A percentile compares a stretch with the other conserved stretches of the same genome.
phyloP scores from a whole-genome alignment of 441 rosid species.

The Corymbia calophylla region DNA sequence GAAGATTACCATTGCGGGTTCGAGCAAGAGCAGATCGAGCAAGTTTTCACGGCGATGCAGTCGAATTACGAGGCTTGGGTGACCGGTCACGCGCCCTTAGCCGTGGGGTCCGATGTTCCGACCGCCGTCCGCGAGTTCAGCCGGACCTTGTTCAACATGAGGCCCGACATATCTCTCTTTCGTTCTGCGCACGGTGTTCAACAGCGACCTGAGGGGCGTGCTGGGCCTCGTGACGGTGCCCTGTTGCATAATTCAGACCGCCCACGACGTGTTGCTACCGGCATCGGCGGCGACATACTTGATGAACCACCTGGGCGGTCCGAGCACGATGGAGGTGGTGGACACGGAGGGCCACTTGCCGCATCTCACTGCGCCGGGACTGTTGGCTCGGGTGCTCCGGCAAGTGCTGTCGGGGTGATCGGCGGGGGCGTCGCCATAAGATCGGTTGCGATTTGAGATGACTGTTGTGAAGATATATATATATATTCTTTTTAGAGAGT shows the following conservation, averaged over 20 bases:
- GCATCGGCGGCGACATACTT: not conserved
- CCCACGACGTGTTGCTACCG: not conserved
- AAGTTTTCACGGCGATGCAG: slow-evolving; percentile 1
- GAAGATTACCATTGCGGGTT: not conserved
- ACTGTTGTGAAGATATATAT: not conserved
- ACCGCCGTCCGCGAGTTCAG: not conserved
- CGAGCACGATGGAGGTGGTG: slow-evolving; percentile 1
- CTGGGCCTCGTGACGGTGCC: slow-evolving; percentile 1
- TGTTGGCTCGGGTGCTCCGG: not conserved
- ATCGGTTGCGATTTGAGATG: not conserved
- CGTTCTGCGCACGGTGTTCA: not conserved
- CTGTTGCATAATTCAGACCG: not conserved
- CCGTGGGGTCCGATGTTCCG: not conserved
- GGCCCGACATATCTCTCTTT: slow-evolving; percentile 3
- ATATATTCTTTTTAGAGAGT: not conserved
- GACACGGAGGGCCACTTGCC: slow-evolving; percentile 2
- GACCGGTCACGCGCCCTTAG: not conserved
- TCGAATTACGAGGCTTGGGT: not conserved
- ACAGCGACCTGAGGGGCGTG: not conserved
- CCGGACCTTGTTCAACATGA: not conserved
- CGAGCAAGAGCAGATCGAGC: not conserved
- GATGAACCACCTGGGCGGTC: not conserved
- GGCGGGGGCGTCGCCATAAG: not conserved
- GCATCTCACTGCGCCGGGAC: not conserved
- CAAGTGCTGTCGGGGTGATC: not conserved